These are phyloP conservation scores for Botrytis sinoallii DNA, from an alignment of 2,329 filamentous ascomycete genomes.

Conservation along the genomic window DNA sequence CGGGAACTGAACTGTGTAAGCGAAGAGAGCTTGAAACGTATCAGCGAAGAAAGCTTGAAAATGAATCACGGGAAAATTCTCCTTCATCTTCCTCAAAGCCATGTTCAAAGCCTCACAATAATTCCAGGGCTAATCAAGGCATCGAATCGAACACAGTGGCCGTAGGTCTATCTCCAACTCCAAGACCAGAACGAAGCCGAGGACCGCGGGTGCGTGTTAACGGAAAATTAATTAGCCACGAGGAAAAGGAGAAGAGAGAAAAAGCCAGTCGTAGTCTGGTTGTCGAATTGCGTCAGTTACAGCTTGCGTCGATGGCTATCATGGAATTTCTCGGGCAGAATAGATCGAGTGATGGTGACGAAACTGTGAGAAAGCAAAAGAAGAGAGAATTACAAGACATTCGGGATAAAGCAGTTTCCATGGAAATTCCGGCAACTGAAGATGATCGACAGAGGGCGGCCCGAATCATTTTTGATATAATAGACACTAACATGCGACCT, in stretches of 20 bases:
- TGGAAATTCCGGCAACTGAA: neutral
- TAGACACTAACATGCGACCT: neutral
- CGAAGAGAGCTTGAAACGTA: neutral
- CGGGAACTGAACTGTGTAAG: neutral
- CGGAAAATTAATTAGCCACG: neutral
- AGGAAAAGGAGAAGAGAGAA: rapidly evolving
- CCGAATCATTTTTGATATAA: neutral
- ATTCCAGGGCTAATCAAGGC: no score
- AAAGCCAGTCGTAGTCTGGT: neutral
- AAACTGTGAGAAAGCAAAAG: no score
- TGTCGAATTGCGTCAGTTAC: neutral
- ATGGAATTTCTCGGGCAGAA: neutral
- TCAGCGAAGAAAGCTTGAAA: neutral
- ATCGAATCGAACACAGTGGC: neutral
- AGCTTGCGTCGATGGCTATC: neutral
- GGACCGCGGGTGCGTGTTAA: neutral
- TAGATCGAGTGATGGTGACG: neutral
- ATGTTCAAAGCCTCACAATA: neutral
- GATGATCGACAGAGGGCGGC: neutral
- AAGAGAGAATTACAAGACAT: neutral
- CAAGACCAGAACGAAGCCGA: neutral
- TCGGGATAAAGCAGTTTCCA: neutral
- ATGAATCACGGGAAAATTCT: neutral
- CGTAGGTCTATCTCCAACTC: neutral
- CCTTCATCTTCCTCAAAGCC: neutral